Percentiles rank a stretch among this genome's conserved stretches.
phyloP scores from a whole-genome alignment of 495 filamentous ascomycete genomes.

The Penicillium antarcticum region DNA sequence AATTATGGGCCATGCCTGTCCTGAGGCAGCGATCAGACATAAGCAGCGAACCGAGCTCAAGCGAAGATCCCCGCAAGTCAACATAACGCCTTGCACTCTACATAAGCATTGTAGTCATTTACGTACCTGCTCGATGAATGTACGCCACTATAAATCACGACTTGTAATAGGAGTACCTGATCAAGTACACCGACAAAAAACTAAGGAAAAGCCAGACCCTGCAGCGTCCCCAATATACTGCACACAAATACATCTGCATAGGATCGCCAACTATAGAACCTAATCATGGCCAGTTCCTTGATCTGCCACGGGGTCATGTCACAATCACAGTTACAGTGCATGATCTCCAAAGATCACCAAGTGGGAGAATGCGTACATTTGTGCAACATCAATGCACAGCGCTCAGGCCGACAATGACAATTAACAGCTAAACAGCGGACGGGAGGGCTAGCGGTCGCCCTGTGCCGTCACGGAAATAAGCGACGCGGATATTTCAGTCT shows the following conservation, averaged over 20 bases:
- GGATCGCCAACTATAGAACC: not conserved
- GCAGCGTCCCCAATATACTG: not conserved
- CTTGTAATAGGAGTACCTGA: not conserved
- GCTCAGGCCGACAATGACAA: too few species aligned
- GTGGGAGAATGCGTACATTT: not conserved
- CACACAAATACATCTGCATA: not conserved
- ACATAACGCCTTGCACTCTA: not conserved
- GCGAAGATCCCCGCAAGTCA: not conserved
- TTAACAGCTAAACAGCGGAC: too few species aligned
- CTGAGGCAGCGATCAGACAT: not conserved
- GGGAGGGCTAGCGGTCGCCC: too few species aligned
- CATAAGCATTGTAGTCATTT: not conserved
- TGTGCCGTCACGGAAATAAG: not conserved
- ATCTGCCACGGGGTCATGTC: not conserved
- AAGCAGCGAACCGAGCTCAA: constrained; percentile 1
- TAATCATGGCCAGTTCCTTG: not conserved
- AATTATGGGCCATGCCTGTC: not conserved
- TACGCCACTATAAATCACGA: not conserved
- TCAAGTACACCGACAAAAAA: not conserved
- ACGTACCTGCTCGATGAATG: not conserved
- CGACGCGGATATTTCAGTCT: not conserved
- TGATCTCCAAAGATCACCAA: not conserved
- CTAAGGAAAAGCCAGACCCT: not conserved
- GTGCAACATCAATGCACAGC: too few species aligned
- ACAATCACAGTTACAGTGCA: not conserved